Evolutionary conservation across 257 asterid species (phyloP), one percentile per base, ranked within the genome.

Genomic region (Hygrophila difformis): DNA sequence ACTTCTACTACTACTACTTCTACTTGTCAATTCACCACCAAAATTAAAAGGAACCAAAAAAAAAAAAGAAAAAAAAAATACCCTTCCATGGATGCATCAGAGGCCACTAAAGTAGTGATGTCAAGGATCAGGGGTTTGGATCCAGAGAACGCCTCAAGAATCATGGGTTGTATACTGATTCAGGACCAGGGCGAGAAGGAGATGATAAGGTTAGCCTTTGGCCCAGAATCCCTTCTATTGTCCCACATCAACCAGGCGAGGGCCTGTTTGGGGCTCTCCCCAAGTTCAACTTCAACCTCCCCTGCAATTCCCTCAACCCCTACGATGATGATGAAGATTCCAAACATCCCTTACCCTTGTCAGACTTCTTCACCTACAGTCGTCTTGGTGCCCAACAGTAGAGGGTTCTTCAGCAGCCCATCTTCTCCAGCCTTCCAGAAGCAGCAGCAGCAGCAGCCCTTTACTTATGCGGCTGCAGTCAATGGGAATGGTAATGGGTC

Each of bases 151-250:
- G 84, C 81, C 38, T 66, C 87, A 12, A 81, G 61, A 62, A 81
- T 81, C 73, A 74, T 79, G 56, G 87, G 93, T 24, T 77, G 64
- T 39, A 69, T 80, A 45, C 81, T 91, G 37, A 72, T 87, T 26
- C 99, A 86, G 47, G 97, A 86, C 73, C 86, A 80, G 28, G 94
- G 94, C 2, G 94, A 91, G 59, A 76, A 86, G 57, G 96, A 91
- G 70, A 74, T 91, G 66, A 80, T 91, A 52, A 72, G 99, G 28
- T 56, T 91, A 24, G 95, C 99, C 22, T 84, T 78, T 56, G 81
- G 79, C 9, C 87, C 99, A 1, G 95, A 91, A 13, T 47, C 76
- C 10, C 52, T 65, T 16, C 44, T 91, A 8, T 40, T 62, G 0
- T 66, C 95, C 11, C 49, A 46, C 60, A 83, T 91, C 41, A 63